phyloP scores from a whole-genome alignment of 768 basidiomycete species.

The Rhizopogon vesiculosus region DNA sequence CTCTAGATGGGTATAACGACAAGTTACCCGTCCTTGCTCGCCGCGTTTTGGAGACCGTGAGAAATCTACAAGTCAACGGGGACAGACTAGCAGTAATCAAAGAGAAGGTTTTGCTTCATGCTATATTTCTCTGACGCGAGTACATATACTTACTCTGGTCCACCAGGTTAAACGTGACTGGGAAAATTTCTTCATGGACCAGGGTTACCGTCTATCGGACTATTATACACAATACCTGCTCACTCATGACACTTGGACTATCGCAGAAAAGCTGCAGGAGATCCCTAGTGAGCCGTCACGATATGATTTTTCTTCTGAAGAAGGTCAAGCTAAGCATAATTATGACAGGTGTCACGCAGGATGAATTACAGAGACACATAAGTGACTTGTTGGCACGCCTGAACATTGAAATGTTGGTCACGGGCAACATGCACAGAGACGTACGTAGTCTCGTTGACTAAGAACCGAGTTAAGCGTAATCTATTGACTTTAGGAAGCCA shows the following conservation, averaged over 20 bases:
- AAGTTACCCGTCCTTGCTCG: conserved; percentile 74
- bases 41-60: conserved; percentile 67
- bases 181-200: conserved; percentile 83
- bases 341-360: conserved; percentile 57
- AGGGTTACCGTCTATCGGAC: conserved; percentile 76
- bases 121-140: background rate
- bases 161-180: conserved; percentile 67
- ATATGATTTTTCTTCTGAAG: background rate
- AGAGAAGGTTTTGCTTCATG: conserved; percentile 57
- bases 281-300: conserved; percentile 54
- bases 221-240: conserved; percentile 72
- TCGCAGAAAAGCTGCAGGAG: conserved; percentile 71
- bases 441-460: conserved; percentile 36
- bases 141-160: background rate
- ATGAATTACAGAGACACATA: conserved; percentile 65
- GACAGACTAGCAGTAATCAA: conserved; percentile 77
- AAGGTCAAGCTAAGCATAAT: background rate
- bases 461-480: background rate
- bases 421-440: conserved; percentile 83
- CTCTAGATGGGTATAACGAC: conserved; percentile 86
- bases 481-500: conserved; percentile 57
- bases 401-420: conserved; percentile 67
- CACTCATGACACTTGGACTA: conserved; percentile 67
- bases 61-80: conserved; percentile 56
- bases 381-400: conserved; percentile 55